Conservation (phyloP, 129 eudicot genomes). For the Saussurea involucrata region DNA sequence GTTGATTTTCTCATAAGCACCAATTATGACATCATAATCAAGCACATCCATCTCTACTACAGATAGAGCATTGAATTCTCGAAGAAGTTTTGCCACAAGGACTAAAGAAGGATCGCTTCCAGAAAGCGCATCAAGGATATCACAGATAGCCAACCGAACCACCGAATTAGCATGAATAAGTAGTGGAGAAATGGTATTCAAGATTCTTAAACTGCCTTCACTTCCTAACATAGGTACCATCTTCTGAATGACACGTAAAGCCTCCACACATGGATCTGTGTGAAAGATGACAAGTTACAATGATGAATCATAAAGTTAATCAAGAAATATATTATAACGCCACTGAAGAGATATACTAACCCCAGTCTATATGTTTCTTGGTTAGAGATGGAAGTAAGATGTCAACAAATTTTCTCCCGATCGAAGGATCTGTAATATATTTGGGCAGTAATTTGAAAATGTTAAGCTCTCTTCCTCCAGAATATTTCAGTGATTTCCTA, state of each 20-base stretch:
- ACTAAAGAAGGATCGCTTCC: conserved; percentile 49
- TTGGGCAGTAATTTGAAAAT: conserved; percentile 61
- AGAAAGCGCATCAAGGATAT: conserved; percentile 56
- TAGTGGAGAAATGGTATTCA: conserved; percentile 60
- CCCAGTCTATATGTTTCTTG: conserved; percentile 44
- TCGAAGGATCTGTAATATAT: conserved; percentile 55
- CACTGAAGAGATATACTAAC: conserved; percentile 34
- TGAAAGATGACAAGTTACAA: conserved; percentile 8
- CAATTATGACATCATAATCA: conserved; percentile 70
- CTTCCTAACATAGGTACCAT: conserved; percentile 42
- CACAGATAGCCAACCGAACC: conserved; percentile 62
- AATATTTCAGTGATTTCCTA: conserved; percentile 51
- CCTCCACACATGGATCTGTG: conserved; percentile 61
- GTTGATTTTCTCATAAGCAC: conserved; percentile 64
- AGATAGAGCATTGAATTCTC: conserved; percentile 69
- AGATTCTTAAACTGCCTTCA: conserved; percentile 39
- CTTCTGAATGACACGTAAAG: conserved; percentile 50
- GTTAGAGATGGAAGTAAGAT: conserved; percentile 68
- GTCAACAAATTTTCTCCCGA: conserved; percentile 64
- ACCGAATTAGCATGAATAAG: conserved; percentile 56
- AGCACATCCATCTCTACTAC: conserved; percentile 63
- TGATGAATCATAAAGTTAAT: not conserved
- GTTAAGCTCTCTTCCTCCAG: conserved; percentile 51
- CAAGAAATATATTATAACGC: not conserved
- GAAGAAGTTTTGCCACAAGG: conserved; percentile 60